Conservation (phyloP, 2,329 filamentous ascomycete genomes). For the Corniculantispora saksenae region DNA sequence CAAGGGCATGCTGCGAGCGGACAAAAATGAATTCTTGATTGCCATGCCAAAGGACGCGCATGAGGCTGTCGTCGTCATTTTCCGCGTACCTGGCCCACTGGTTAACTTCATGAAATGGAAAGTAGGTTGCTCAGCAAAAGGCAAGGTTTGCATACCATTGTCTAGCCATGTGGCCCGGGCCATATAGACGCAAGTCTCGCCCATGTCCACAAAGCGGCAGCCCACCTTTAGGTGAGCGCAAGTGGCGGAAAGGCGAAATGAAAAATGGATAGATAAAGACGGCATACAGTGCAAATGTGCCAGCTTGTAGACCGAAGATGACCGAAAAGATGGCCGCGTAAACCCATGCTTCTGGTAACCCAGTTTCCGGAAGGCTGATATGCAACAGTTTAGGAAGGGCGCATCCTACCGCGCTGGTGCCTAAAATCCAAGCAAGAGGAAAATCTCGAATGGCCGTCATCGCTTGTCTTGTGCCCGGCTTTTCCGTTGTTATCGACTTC, state of each 20-base stretch:
- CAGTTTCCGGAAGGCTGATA: background rate
- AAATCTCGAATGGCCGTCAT: background rate
- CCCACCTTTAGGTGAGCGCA: slow-evolving; percentile 38
- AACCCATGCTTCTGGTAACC: background rate
- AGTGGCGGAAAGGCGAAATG: slow-evolving; percentile 38
- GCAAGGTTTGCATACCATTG: slow-evolving; percentile 66
- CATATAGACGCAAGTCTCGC: background rate
- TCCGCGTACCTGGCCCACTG: slow-evolving; percentile 50
- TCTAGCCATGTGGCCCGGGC: slow-evolving; percentile 34
- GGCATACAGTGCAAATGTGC: slow-evolving; percentile 26
- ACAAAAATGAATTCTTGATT: slow-evolving; percentile 60
- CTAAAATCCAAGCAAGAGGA: background rate
- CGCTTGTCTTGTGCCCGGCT: background rate
- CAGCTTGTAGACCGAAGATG: background rate
- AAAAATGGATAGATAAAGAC: slow-evolving; percentile 38
- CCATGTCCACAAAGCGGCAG: slow-evolving; percentile 2
- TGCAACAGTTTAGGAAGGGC: background rate
- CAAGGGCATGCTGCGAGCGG: slow-evolving; percentile 59
- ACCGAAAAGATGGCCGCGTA: background rate
- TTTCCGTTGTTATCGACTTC: background rate
- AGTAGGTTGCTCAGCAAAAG: background rate
- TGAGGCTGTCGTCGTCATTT: slow-evolving; percentile 63
- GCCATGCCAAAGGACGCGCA: slow-evolving; percentile 59
- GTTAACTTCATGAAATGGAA: background rate
- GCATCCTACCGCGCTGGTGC: background rate